A percentile compares a stretch with the other conserved stretches of the same genome.
phyloP scores from a whole-genome alignment of 129 eudicot species.

The Tagetes patula region DNA sequence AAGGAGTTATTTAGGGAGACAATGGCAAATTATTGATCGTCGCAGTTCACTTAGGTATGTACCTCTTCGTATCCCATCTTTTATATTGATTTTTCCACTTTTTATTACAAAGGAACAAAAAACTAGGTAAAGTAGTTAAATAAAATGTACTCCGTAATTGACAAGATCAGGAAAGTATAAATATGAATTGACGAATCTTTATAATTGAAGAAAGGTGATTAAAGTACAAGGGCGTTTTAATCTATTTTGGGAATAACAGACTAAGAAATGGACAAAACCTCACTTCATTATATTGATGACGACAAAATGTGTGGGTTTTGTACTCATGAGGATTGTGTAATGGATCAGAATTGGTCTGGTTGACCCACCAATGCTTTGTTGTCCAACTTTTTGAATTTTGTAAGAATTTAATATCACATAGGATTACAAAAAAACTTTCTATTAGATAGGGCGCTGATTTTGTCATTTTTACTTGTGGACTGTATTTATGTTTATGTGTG shows the following conservation, averaged over 20 bases:
- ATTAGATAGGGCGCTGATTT: not conserved
- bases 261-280: not conserved
- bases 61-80: slow-evolving; percentile 7
- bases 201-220: not conserved
- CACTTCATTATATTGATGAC: not conserved
- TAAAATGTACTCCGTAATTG: not conserved
- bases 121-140: not conserved
- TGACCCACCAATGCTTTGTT: not conserved
- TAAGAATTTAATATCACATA: not conserved
- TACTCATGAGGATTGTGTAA: not conserved
- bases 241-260: not conserved
- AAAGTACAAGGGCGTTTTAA: not conserved
- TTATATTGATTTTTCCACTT: not conserved
- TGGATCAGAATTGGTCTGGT: not conserved
- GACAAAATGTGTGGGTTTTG: not conserved
- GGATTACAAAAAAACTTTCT: not conserved
- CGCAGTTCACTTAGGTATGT: slow-evolving; percentile 22
- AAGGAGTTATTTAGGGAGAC: slow-evolving; percentile 65
- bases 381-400: not conserved
- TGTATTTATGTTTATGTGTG: too few relatives aligned
- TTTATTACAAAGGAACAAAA: not conserved
- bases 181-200: not conserved
- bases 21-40: slow-evolving; percentile 43
- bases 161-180: not conserved
- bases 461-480: too few relatives aligned